Percentiles rank a stretch among this genome's conserved stretches.
phyloP scores from a whole-genome alignment of 2,329 filamentous ascomycete species.

The Metarhizium anisopliae region DNA sequence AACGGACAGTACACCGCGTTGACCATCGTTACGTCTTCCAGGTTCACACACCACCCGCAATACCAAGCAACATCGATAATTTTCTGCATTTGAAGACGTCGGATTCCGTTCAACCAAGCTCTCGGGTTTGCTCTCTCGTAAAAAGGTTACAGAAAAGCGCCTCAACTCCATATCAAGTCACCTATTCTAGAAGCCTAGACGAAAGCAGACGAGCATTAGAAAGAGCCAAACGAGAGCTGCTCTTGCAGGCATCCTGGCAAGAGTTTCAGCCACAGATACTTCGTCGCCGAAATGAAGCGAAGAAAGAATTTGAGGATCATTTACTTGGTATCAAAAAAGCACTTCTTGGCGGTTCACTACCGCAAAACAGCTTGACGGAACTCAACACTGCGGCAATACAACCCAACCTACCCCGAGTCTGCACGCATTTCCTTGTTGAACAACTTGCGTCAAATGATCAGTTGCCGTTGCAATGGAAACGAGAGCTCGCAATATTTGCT shows the following conservation, averaged over 20 bases:
- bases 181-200: no score
- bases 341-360: not conserved
- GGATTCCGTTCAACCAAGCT: no score
- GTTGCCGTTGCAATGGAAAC: constrained; percentile 19
- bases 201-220: no score
- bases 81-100: no score
- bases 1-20: not conserved
- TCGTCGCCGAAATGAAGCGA: not conserved
- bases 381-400: not conserved
- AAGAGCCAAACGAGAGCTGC: no score
- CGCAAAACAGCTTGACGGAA: not conserved
- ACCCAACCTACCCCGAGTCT: not conserved
- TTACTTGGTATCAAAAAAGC: not conserved
- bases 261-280: no score
- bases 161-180: no score
- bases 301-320: not conserved
- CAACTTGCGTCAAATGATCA: not conserved
- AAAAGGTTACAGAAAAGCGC: no score
- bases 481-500: constrained; percentile 26
- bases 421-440: not conserved
- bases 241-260: no score
- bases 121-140: no score
- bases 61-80: no score
- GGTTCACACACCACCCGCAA: no score
- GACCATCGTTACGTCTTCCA: not conserved